A percentile compares a stretch with the other conserved stretches of the same genome.
phyloP scores from a whole-genome alignment of 805 yeast genomes.

The Ogataea henricii region DNA sequence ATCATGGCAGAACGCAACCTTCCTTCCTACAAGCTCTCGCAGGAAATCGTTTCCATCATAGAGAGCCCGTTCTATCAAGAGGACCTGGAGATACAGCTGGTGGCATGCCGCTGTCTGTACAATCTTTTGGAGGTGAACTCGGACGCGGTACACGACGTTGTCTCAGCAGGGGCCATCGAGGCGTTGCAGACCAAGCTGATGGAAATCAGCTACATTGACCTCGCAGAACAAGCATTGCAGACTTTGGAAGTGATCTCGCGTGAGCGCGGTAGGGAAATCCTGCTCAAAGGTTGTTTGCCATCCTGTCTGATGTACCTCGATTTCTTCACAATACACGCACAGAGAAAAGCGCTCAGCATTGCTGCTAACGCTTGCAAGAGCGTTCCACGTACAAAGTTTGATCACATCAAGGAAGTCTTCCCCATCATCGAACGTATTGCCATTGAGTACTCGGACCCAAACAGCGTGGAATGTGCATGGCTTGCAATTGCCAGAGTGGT shows the following conservation, averaged over 20 bases:
- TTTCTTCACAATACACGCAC: conserved; percentile 87
- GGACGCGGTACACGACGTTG: conserved; percentile 61
- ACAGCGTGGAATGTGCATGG: conserved; percentile 66
- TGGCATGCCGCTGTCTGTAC: conserved; percentile 81
- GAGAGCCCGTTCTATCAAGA: conserved; percentile 57
- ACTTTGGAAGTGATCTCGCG: conserved; percentile 69
- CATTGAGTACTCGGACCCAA: conserved; percentile 54
- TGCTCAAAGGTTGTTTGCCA: conserved; percentile 60
- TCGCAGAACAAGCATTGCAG: conserved; percentile 88
- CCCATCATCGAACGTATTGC: conserved; percentile 60
- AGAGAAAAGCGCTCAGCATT: conserved; percentile 73
- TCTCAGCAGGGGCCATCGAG: conserved; percentile 65
- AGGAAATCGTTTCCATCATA: conserved; percentile 57
- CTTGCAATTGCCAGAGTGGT: conserved; percentile 60
- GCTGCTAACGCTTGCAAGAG: conserved; percentile 68
- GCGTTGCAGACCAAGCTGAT: conserved; percentile 63
- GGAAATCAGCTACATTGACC: conserved; percentile 81
- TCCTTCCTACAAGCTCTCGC: conserved; percentile 59
- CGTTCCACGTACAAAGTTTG: conserved; percentile 46
- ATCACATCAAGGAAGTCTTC: conserved; percentile 55
- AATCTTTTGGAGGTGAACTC: conserved; percentile 76
- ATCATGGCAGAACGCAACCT: conserved; percentile 61
- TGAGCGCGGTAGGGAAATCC: conserved; percentile 50
- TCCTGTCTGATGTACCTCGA: conserved; percentile 76
- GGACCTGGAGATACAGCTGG: conserved; percentile 77